Base-by-base conservation (phyloP, 768 basidiomycete species). In the Leccinum pellstonianum region DNA sequence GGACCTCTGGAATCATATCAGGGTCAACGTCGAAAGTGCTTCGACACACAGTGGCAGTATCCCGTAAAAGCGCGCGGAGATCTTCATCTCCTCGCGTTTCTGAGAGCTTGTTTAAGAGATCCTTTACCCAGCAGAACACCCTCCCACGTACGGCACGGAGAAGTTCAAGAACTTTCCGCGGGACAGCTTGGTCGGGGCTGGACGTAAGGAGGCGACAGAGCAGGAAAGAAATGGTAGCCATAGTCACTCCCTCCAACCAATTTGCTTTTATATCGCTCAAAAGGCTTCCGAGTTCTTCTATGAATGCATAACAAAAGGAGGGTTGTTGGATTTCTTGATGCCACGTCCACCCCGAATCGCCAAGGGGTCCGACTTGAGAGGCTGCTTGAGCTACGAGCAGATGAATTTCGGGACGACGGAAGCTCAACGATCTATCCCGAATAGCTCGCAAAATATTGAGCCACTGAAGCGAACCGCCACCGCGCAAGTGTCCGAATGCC, bases 401-500 rank as follows among this genome's bases (percentile, higher is more conserved):
- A 57, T 81, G 73, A 0, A 84, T 78, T 15, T 76, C 78, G 1
- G 72, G 68, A 5, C 65, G 55, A 35, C 72, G 66, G 56, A 84
- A 78, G 4, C 70, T 75, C 55, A 84, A 62, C 2, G 64, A 62
- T 21, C 73, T 68, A 5, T 73, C 70, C 2, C 72, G 70, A n/a
- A 84, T 64, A 59, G 80, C 80, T 37, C 78, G 75, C 12, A 74
- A 60, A 37, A 84, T 78, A 60, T 83, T 84, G 38, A 77, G 64
- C 83, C 81, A 83, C 49, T 84, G 83, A 0, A 84, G 63, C 7
- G 57, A 66, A 0, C 70, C 59, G 1, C 83, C 82, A 37, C 77
- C 71, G 6, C 83, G 79, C 43, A 84, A 61, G 51, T 72, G 68
- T 14, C 75, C 77, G 54, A 81, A 84, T 0, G 77, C 72, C 11